These are phyloP conservation scores for Iris macrosiphon DNA, from an alignment of 106 monocot genomes.

Conservation along the genomic window DNA sequence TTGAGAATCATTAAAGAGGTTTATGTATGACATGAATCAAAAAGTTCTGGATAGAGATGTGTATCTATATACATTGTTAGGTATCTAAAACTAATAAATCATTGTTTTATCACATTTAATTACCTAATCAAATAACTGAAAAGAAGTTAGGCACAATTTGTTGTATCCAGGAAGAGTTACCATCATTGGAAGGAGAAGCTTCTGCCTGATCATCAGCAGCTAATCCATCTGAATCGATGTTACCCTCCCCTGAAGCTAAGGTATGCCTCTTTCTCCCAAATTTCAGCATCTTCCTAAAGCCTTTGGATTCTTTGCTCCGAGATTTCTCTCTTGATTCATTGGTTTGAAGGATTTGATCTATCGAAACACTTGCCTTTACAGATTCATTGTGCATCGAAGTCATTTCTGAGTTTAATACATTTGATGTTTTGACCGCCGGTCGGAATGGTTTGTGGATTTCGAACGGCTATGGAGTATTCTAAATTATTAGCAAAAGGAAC, in stretches of 20 bases:
- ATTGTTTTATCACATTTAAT: no score
- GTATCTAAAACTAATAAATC: no score
- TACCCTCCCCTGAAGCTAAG: slow-evolving; percentile 29
- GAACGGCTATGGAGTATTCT: slow-evolving; percentile 7
- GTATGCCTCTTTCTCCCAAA: slow-evolving; percentile 64
- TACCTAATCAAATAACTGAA: not conserved
- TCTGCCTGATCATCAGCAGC: slow-evolving; percentile 26
- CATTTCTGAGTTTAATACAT: slow-evolving; percentile 15
- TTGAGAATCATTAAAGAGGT: no score
- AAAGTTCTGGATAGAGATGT: no score
- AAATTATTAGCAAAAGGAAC: slow-evolving; percentile 16
- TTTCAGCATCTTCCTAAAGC: slow-evolving; percentile 72
- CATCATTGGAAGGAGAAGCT: slow-evolving; percentile 36
- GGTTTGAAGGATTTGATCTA: slow-evolving; percentile 22
- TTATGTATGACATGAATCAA: no score
- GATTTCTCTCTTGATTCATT: slow-evolving; percentile 41
- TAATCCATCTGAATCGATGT: slow-evolving; percentile 32
- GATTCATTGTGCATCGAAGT: slow-evolving; percentile 10
- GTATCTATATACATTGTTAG: no score
- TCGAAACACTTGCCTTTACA: slow-evolving; percentile 19
- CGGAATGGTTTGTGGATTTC: no score
- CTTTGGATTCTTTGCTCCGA: slow-evolving; percentile 63
- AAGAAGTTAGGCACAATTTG: not conserved
- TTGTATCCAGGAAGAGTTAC: slow-evolving; percentile 16
- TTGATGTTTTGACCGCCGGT: no score